These are phyloP conservation scores for Ustilago esculenta DNA, from an alignment of 1,284 basidiomycete species.

Conservation along the genomic window DNA sequence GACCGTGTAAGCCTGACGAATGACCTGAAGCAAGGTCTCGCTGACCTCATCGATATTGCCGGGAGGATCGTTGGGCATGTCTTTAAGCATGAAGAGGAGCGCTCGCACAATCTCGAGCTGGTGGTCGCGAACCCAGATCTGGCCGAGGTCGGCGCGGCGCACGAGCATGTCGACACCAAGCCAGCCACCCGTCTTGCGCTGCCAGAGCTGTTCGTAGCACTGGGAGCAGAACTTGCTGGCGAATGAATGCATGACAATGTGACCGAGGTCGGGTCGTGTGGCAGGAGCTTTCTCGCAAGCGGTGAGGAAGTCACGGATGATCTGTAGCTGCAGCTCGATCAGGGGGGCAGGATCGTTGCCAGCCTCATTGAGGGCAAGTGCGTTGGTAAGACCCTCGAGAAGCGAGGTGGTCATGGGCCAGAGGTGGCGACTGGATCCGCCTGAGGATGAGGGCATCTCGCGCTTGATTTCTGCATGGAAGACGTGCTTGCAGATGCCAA, in stretches of 20 bases:
- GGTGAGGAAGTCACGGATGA: slow-evolving; percentile 54
- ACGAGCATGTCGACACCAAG: slow-evolving; percentile 63
- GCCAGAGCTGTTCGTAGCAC: slow-evolving; percentile 66
- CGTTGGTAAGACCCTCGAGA: slow-evolving; percentile 60
- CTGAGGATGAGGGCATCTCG: slow-evolving; percentile 65
- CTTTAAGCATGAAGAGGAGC: slow-evolving; percentile 91
- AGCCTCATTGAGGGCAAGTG: slow-evolving; percentile 53
- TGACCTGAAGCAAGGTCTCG: slow-evolving; percentile 80
- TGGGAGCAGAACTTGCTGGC: slow-evolving; percentile 64
- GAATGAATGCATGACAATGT: slow-evolving; percentile 63
- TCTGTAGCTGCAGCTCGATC: slow-evolving; percentile 53
- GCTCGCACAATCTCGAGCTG: slow-evolving; percentile 91
- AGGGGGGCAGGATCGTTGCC: slow-evolving; percentile 63
- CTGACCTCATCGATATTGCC: slow-evolving; percentile 82
- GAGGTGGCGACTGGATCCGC: slow-evolving; percentile 72
- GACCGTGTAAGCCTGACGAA: slow-evolving; percentile 70
- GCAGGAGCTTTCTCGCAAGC: slow-evolving; percentile 54
- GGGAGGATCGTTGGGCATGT: slow-evolving; percentile 90
- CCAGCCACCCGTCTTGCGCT: slow-evolving; percentile 67
- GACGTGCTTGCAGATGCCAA: slow-evolving; percentile 76
- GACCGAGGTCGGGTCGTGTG: slow-evolving; percentile 54
- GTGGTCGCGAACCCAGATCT: slow-evolving; percentile 81
- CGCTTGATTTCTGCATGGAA: slow-evolving; percentile 71
- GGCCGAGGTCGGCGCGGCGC: slow-evolving; percentile 71
- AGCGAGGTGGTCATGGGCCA: slow-evolving; percentile 70